Evolutionary conservation across 129 eudicot species (phyloP).

Genomic region (Lonicera japonica): DNA sequence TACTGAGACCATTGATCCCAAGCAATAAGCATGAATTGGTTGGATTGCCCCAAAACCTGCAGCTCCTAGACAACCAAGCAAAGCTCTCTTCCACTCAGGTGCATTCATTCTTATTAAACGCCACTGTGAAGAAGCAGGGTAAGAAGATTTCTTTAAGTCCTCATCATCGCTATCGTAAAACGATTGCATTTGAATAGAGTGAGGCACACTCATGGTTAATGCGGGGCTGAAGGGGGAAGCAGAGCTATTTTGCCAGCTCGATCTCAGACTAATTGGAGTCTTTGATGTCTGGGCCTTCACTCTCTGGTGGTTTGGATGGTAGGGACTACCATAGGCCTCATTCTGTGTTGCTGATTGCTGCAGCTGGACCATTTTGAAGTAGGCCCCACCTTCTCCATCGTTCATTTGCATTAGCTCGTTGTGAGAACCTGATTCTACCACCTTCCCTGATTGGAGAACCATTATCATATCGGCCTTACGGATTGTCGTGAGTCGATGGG

Average conservation of each 20-base stretch:
- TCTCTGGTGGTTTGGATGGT: conserved; percentile 5
- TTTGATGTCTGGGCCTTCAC: conserved; percentile 16
- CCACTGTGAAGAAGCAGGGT: conserved; percentile 46
- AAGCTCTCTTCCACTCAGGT: conserved; percentile 70
- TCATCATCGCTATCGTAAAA: conserved; percentile 38
- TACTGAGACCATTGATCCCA: conserved; percentile 65
- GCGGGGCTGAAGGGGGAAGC: conserved; percentile 50
- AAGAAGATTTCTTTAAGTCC: neutral
- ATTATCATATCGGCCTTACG: conserved; percentile 53
- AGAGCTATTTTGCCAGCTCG: conserved; percentile 56
- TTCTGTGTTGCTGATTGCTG: conserved; percentile 50
- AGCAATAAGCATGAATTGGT: conserved; percentile 56
- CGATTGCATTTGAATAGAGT: conserved; percentile 35
- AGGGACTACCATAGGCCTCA: conserved; percentile 16
- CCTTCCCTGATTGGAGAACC: conserved; percentile 60
- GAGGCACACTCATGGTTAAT: conserved; percentile 29
- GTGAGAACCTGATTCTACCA: conserved; percentile 66
- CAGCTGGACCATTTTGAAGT: conserved; percentile 58
- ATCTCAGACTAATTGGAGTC: conserved; percentile 28
- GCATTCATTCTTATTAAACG: conserved; percentile 56
- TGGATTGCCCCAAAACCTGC: conserved; percentile 45
- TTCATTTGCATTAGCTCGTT: conserved; percentile 46
- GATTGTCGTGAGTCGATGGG: conserved; percentile 74
- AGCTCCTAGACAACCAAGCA: conserved; percentile 74
- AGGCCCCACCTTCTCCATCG: conserved; percentile 40